Evolutionary conservation across 345 rosid genomes (phyloP).

Genomic region (Gossypium ekmanianum): DNA sequence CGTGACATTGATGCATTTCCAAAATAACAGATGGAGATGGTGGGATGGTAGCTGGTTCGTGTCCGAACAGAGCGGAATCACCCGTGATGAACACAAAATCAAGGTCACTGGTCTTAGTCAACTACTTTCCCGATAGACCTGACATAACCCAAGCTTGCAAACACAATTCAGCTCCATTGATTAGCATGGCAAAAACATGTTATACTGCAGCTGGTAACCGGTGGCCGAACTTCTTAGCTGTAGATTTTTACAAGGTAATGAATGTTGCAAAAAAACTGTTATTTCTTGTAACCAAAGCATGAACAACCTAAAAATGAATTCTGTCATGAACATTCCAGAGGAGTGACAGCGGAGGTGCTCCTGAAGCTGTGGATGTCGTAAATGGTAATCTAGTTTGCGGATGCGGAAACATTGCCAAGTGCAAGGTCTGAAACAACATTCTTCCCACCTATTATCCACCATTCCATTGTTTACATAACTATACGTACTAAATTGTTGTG

Average conservation of each 20-base stretch:
- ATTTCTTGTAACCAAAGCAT: not conserved
- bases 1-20: slow-evolving; percentile 16
- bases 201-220: slow-evolving; percentile 59
- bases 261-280: not conserved
- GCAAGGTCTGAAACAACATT: slow-evolving; percentile 47
- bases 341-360: slow-evolving; percentile 90
- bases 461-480: not conserved
- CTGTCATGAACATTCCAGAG: slow-evolving; percentile 38
- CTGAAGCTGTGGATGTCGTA: slow-evolving; percentile 56
- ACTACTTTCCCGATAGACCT: slow-evolving; percentile 63
- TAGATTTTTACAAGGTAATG: slow-evolving; percentile 78
- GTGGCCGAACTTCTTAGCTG: slow-evolving; percentile 95
- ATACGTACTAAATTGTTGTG: not conserved
- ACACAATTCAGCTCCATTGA: slow-evolving; percentile 75
- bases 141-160: slow-evolving; percentile 52
- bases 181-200: slow-evolving; percentile 49
- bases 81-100: slow-evolving; percentile 52
- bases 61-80: slow-evolving; percentile 75
- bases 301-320: not conserved
- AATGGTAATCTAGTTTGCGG: slow-evolving; percentile 82
- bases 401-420: slow-evolving; percentile 51
- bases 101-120: slow-evolving; percentile 60
- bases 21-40: slow-evolving; percentile 60
- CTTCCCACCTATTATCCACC: not conserved
- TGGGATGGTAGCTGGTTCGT: slow-evolving; percentile 64